Evolutionary conservation across 2,329 filamentous ascomycete genomes (phyloP).

Genomic region (Dryadomyces quercivorus): DNA sequence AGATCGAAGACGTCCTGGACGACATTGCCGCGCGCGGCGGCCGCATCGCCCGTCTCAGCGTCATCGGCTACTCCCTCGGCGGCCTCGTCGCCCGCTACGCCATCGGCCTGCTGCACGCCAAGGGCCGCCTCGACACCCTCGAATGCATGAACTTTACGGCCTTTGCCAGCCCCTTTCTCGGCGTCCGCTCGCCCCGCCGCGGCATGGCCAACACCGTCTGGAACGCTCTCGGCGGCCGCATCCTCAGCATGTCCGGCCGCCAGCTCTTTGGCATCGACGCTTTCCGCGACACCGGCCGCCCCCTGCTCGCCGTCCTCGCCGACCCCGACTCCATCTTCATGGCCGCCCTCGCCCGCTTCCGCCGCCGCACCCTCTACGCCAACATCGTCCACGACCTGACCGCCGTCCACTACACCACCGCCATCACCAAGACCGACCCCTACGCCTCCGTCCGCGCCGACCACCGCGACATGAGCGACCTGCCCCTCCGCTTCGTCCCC

Average conservation of each 20-base stretch:
- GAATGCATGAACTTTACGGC: constrained; percentile 88
- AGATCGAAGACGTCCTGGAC: constrained; percentile 53
- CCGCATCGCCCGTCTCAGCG: constrained; percentile 67
- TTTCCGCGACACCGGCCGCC: constrained; percentile 72
- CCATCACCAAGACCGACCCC: constrained; percentile 65
- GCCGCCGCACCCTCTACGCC: constrained; percentile 64
- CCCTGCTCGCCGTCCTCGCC: constrained; percentile 68
- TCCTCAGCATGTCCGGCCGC: constrained; percentile 68
- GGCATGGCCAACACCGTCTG: constrained; percentile 56
- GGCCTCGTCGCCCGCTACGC: constrained; percentile 80
- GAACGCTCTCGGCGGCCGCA: constrained; percentile 76
- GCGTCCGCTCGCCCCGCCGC: constrained; percentile 57
- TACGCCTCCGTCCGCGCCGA: constrained; percentile 32
- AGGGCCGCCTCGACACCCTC: constrained; percentile 66
- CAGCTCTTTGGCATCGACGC: constrained; percentile 81
- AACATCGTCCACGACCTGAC: constrained; percentile 81
- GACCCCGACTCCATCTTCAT: constrained; percentile 82
- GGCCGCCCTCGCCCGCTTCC: constrained; percentile 62
- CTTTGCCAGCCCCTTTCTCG: constrained; percentile 75
- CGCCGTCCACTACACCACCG: constrained; percentile 73
- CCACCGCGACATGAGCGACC: constrained; percentile 40
- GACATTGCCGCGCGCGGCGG: constrained; percentile 48
- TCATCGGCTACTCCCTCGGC: constrained; percentile 83
- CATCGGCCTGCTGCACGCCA: constrained; percentile 69
- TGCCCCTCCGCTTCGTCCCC: constrained; percentile 61